phyloP scores from a whole-genome alignment of 495 filamentous ascomycete species.

The Penicillium silybi region DNA sequence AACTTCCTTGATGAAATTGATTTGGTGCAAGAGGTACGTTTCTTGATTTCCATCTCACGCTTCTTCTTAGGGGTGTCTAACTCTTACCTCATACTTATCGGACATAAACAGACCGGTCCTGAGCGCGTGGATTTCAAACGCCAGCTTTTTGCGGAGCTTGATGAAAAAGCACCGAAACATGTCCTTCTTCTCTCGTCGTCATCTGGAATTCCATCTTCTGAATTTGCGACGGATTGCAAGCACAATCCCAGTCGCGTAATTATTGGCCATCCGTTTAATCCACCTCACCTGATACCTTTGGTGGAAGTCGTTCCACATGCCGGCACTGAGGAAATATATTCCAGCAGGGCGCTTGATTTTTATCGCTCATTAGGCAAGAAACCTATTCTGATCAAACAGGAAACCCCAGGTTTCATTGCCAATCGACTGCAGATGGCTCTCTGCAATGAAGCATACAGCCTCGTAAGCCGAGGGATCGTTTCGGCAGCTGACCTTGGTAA shows the following conservation, averaged over 20 bases:
- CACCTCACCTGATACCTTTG: constrained; percentile 53
- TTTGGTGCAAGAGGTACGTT: too few relatives aligned
- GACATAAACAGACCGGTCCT: constrained; percentile 13
- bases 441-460: constrained; percentile 32
- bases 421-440: constrained; percentile 36
- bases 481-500: constrained; percentile 34
- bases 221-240: constrained; percentile 18
- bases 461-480: constrained; percentile 28
- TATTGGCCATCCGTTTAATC: constrained; percentile 56
- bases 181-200: constrained; percentile 20
- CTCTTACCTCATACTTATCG: too few relatives aligned
- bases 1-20: too few relatives aligned
- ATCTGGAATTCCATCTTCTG: constrained; percentile 19
- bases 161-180: constrained; percentile 8
- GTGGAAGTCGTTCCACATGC: constrained; percentile 49
- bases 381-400: constrained; percentile 44
- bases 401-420: constrained; percentile 39
- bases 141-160: constrained; percentile 16
- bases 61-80: too few relatives aligned
- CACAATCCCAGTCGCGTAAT: constrained; percentile 36
- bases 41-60: too few relatives aligned
- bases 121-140: constrained; percentile 20
- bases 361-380: constrained; percentile 38
- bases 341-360: constrained; percentile 32
- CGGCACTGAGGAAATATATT: constrained; percentile 2